Evolutionary conservation across 2,329 filamentous ascomycete genomes (phyloP), one percentile per base, ranked within the genome.

Genomic region (Ophiostoma sp.): DNA sequence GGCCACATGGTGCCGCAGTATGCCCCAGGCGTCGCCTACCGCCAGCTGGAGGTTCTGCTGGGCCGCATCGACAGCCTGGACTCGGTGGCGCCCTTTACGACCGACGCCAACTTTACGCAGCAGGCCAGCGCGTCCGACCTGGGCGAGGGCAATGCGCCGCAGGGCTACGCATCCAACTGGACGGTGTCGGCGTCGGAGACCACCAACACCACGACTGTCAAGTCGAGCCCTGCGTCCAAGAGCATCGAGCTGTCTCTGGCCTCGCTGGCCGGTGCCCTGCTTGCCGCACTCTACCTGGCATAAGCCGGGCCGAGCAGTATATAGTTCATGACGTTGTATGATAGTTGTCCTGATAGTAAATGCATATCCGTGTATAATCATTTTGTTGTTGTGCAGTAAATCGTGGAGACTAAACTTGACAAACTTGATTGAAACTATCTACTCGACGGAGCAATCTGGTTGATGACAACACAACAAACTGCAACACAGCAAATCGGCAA

Each of bases 21-120:
- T 75, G 85, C 87, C 23, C 89, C 91, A 0, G 85, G 83, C 17
- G 89, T 88, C 0, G 85, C 89, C 0, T 92, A 91, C 76, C 82
- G 91, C 44, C 89, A 92, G 71, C 77, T 95, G 27, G 91, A 95
- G 81, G 90, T 90, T 75, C 77, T 95, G 74, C 82, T 96, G 1
- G 92, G 92, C 0, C 81, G 90, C 54, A 87, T 93, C 11, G 80
- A 85, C 5, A 86, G 81, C 72, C 76, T 92, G 73, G 80, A 76
- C 13, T 78, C 79, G 15, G 80, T 76, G 1, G 76, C 69, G 17
- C 76, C 81, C 0, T 84, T 85, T 36, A 77, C 76, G 11, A 75
- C 71, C 10, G 67, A 78, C 60, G 8, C 65, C 1, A 66, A 71
- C 4, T 70, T 73, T 15, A 66, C 73, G n/a, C 76, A 79, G 75